Percentiles rank a stretch among this genome's conserved stretches.
Conservation (phyloP, 192 early-diverging fungal genomes). For the Coemansia sp. region DNA sequence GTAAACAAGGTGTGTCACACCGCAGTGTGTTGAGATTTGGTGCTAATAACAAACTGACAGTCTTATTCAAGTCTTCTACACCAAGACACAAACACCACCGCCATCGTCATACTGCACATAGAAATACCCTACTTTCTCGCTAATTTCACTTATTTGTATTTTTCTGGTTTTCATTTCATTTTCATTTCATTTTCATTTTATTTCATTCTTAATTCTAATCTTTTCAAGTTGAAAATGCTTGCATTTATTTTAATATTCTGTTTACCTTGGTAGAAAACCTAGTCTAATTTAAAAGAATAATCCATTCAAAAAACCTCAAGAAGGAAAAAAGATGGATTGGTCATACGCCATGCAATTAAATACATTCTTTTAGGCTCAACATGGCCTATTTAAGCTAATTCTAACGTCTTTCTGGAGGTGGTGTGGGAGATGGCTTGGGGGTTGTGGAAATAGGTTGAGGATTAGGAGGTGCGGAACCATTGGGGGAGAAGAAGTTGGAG, state of each 20-base stretch:
- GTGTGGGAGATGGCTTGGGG: too few species aligned
- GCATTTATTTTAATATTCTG: not conserved
- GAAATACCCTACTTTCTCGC: not conserved
- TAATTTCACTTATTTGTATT: not conserved
- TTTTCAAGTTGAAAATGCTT: not conserved
- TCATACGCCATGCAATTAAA: too few species aligned
- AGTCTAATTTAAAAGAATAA: too few species aligned
- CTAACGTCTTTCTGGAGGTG: too few species aligned
- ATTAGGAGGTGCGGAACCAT: too few species aligned
- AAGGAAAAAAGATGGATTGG: too few species aligned
- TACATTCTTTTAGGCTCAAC: too few species aligned
- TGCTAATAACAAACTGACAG: slow-evolving; percentile 1
- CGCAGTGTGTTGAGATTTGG: slow-evolving; percentile 8
- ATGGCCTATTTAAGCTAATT: too few species aligned
- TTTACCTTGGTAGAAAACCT: too few species aligned
- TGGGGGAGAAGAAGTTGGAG: too few species aligned
- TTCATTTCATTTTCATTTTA: not conserved
- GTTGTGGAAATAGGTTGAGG: too few species aligned
- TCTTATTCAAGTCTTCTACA: not conserved
- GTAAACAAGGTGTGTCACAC: slow-evolving; percentile 7
- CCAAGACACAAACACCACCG: not conserved
- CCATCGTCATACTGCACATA: not conserved
- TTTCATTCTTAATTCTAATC: not conserved
- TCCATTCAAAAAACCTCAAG: too few species aligned
- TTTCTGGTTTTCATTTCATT: not conserved